These are phyloP conservation scores for Claviceps sp. DNA, from an alignment of 2,329 filamentous ascomycete genomes.

Conservation along the genomic window DNA sequence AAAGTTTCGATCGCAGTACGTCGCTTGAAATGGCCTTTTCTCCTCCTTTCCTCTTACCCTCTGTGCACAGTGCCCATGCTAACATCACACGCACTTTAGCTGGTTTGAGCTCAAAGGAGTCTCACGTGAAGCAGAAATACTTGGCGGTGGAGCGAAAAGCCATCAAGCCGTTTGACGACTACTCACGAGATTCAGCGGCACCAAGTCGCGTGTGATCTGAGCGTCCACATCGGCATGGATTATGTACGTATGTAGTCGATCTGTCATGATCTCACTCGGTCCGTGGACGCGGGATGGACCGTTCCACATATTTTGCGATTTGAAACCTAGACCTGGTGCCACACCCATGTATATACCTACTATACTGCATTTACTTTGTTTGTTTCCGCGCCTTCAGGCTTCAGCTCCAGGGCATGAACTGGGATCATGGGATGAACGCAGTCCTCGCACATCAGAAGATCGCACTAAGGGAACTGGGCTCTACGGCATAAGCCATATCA, in stretches of 20 bases:
- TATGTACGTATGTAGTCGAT: too few species aligned
- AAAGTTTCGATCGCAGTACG: constrained; percentile 30
- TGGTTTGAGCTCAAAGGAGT: constrained; percentile 55
- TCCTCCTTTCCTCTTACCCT: neutral
- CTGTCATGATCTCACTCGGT: too few species aligned
- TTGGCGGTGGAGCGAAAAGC: constrained; percentile 79
- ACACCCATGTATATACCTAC: neutral
- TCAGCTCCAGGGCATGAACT: neutral
- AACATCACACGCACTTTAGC: neutral
- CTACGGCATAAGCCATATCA: too few species aligned
- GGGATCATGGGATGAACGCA: neutral
- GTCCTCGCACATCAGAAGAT: neutral
- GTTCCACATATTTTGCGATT: neutral
- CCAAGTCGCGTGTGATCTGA: constrained; percentile 16
- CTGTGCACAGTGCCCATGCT: neutral
- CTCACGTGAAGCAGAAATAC: constrained; percentile 85
- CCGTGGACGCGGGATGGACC: neutral
- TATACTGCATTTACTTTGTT: neutral
- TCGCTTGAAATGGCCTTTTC: constrained; percentile 1
- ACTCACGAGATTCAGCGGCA: constrained; percentile 52
- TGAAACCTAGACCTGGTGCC: neutral
- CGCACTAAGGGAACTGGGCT: too few species aligned
- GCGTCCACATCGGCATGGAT: neutral
- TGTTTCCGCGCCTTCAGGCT: neutral
- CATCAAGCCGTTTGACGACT: constrained; percentile 80